Base-by-base conservation (phyloP, 2,329 filamentous ascomycete species). In the Aspergillus alliaceus region DNA sequence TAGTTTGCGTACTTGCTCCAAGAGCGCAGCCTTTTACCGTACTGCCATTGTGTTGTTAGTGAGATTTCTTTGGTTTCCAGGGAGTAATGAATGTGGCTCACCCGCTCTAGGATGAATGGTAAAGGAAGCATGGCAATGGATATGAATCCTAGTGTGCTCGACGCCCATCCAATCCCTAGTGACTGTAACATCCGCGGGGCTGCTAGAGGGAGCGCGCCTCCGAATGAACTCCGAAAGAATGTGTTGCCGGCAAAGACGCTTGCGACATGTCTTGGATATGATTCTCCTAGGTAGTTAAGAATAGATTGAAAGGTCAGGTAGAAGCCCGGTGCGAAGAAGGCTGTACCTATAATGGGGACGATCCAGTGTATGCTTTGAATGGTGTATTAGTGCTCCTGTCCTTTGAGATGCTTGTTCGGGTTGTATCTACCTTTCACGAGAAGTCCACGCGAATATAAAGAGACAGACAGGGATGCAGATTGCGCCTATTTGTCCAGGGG, bases 291-390 rank as follows among this genome's bases (percentile, higher is more conserved):
- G 47, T 72, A 72, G 40, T 66, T 66, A 18, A 67, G 60, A 18
- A 67, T 56, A 14, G 60, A 60, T 32, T 61, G 59, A 29, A 66
- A 64, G 15, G 57, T 51, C 11, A 62, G 56, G 18, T 60, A 56
- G 27, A 63, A 59, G 5, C 66, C 65, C 3, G 56, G 39, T n/a
- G 56, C 82, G 69, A 81, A 82, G 18, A 82, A 75, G 0, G 76
- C 72, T 0, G 77, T 79, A 2, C 79, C 80, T 14, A 83, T 64
- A 4, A 83, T 77, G 0, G 81, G 79, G 3, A 81, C 75, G 51
- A 83, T 74, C 58, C 71, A 76, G n/a, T 75, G 73, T 8, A 73
- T 62, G 6, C 56, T 63, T 6, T 63, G 56, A 40, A 71, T n/a
- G 65, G 53, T 24, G 31, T 64, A 68, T n/a, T 66, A 69, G 51